Conservation (phyloP, 805 yeast species). For the Candida montana region DNA sequence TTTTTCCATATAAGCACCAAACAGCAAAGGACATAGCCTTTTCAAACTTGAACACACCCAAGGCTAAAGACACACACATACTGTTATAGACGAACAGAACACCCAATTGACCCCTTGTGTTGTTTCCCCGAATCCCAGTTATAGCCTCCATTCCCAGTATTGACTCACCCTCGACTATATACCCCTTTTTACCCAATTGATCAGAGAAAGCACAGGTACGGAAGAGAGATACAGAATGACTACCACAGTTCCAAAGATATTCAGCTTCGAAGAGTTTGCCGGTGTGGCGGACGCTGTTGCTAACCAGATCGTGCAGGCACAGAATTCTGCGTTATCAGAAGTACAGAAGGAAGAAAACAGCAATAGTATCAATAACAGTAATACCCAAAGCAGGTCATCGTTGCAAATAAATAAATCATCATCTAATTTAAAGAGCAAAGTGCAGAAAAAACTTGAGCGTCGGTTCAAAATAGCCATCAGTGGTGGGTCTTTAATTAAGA, state of each 20-base stretch:
- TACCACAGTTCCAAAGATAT: slow-evolving; percentile 88
- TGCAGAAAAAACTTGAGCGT: slow-evolving; percentile 37
- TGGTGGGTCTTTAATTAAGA: slow-evolving; percentile 89
- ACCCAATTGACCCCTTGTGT: too few species aligned
- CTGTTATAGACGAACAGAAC: too few species aligned
- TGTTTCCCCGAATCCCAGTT: too few species aligned
- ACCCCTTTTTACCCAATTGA: too few species aligned
- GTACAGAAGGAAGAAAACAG: background rate
- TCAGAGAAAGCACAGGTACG: too few species aligned
- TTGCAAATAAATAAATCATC: slow-evolving; percentile 15
- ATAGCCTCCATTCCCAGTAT: too few species aligned
- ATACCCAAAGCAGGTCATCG: slow-evolving; percentile 11
- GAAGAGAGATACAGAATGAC: slow-evolving; percentile 47
- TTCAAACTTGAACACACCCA: too few species aligned
- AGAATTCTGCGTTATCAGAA: slow-evolving; percentile 44
- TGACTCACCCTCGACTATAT: too few species aligned
- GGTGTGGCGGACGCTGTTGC: slow-evolving; percentile 97
- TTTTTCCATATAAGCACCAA: background rate
- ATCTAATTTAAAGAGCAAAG: slow-evolving; percentile 12
- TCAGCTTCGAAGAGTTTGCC: slow-evolving; percentile 83
- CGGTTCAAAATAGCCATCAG: slow-evolving; percentile 87
- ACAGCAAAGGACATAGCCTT: background rate
- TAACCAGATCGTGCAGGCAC: slow-evolving; percentile 87
- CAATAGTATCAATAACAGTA: slow-evolving; percentile 10
- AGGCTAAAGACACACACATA: too few species aligned